Conservation (phyloP, 345 rosid genomes). For the Trapa bicornis region DNA sequence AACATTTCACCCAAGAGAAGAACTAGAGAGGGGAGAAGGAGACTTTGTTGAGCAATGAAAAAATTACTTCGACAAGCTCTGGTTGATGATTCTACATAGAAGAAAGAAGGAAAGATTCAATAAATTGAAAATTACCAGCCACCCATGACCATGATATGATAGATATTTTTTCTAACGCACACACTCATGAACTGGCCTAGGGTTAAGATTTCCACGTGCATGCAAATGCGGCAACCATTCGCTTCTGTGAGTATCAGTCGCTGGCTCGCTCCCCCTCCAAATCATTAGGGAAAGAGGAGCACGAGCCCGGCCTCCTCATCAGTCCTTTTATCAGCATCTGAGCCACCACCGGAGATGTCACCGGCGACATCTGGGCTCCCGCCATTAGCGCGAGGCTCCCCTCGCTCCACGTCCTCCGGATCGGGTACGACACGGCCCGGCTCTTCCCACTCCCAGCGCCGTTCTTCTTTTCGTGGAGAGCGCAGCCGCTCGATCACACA, state of each 20-base stretch:
- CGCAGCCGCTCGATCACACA: constrained; percentile 23
- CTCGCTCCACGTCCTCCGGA: constrained; percentile 27
- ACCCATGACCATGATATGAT: too few species aligned
- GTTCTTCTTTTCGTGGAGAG: constrained; percentile 18
- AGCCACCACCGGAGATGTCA: constrained; percentile 8
- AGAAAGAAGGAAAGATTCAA: not conserved
- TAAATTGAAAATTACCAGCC: too few species aligned
- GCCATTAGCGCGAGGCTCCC: constrained; percentile 18
- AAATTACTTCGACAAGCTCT: too few species aligned
- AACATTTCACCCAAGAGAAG: too few species aligned
- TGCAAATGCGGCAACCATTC: too few species aligned
- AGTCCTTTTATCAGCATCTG: not conserved
- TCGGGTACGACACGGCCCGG: constrained; percentile 21
- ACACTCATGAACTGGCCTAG: too few species aligned
- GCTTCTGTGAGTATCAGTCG: not conserved
- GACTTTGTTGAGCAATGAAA: too few species aligned
- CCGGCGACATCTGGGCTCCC: constrained; percentile 15
- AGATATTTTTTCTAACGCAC: too few species aligned
- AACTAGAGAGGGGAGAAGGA: too few species aligned
- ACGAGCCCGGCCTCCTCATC: not conserved
- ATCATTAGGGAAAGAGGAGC: not conserved
- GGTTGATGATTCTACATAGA: too few species aligned
- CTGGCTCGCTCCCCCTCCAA: not conserved
- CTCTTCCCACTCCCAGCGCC: constrained; percentile 1
- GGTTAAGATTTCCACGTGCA: too few species aligned